Evolutionary conservation across 202 grass and related monocot genomes (phyloP).

Genomic region (Elaeis oleifera): DNA sequence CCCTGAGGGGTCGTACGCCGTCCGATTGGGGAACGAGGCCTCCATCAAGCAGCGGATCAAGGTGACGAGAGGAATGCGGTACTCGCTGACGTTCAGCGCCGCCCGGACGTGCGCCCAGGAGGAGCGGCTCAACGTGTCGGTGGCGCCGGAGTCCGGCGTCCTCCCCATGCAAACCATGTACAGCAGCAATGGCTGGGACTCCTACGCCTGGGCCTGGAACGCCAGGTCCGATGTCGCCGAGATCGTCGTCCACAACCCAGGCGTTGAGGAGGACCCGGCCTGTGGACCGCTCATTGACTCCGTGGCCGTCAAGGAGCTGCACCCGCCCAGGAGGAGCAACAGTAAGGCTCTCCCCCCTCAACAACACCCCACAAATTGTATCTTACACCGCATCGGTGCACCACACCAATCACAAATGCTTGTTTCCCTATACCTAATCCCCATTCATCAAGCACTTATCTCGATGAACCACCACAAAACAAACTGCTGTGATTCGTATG

Average conservation of each 20-base stretch:
- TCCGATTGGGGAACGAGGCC: slow-evolving; percentile 5
- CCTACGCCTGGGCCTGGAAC: slow-evolving; percentile 5
- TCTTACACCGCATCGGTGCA: neutral
- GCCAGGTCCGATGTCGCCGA: slow-evolving; percentile 4
- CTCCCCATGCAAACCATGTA: slow-evolving; percentile 10
- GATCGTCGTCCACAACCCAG: slow-evolving; percentile 1
- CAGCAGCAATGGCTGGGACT: slow-evolving; percentile 14
- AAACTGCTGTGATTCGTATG: no score
- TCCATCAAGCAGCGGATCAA: slow-evolving; percentile 1
- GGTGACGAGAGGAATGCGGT: neutral
- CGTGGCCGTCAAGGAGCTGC: slow-evolving; percentile 1
- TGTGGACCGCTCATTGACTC: slow-evolving; percentile 8
- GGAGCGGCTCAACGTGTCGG: slow-evolving; percentile 7
- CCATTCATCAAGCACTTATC: no score
- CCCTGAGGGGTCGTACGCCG: slow-evolving; percentile 9
- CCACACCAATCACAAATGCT: neutral
- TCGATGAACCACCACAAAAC: no score
- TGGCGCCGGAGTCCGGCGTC: neutral
- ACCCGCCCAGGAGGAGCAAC: neutral
- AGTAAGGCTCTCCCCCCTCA: neutral
- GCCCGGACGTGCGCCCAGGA: slow-evolving; percentile 11
- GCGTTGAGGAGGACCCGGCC: slow-evolving; percentile 5
- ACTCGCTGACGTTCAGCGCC: slow-evolving; percentile 8
- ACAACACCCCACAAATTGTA: neutral
- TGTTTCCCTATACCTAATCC: no score